A percentile compares a stretch with the other conserved stretches of the same genome.
These are phyloP conservation scores for Cryphonectria parasitica DNA, from an alignment of 2,329 filamentous ascomycete genomes.

Conservation along the genomic window DNA sequence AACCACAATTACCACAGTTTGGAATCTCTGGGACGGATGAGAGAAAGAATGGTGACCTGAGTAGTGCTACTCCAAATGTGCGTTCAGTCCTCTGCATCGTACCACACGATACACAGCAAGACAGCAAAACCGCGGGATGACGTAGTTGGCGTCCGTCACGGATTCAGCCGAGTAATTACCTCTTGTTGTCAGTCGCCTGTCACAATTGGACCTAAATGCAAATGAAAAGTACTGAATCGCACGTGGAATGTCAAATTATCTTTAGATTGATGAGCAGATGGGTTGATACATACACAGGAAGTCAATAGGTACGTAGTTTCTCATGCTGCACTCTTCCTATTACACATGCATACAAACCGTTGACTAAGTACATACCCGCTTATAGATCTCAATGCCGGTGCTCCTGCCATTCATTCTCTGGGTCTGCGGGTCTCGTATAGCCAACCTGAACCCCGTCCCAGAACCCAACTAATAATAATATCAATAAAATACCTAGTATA, in stretches of 20 bases:
- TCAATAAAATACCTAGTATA: no score
- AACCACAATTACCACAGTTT: no score
- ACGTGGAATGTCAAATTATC: background rate
- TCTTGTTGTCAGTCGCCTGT: background rate
- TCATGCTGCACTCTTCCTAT: no score
- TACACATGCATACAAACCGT: no score
- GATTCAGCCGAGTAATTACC: conserved; percentile 1
- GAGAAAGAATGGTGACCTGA: background rate
- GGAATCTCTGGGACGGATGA: no score
- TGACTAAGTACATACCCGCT: no score
- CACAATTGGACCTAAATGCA: background rate
- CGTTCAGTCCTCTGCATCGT: background rate
- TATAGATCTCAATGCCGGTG: no score
- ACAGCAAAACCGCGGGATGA: conserved; percentile 1
- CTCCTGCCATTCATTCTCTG: background rate
- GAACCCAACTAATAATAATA: background rate
- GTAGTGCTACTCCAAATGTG: background rate
- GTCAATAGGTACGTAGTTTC: no score
- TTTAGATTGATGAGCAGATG: no score
- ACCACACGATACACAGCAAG: background rate
- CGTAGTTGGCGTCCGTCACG: conserved; percentile 9
- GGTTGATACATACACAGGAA: no score
- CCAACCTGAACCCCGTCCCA: background rate
- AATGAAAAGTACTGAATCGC: background rate
- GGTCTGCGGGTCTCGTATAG: background rate